Evolutionary conservation across 169 alveolate genomes (phyloP), one percentile per base, ranked within the genome.

Genomic region (Plasmodium gaboni): DNA sequence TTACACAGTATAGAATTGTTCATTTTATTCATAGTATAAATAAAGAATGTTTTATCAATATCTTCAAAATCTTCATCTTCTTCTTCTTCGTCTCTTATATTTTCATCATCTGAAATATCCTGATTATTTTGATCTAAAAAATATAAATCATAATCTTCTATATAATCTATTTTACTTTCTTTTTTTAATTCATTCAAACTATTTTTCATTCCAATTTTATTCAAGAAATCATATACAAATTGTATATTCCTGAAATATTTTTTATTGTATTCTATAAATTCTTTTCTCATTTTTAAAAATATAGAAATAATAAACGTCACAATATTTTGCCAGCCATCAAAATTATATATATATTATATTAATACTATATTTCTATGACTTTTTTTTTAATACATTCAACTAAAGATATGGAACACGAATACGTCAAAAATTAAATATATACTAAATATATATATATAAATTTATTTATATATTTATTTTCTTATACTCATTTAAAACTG

Each of bases 111-210:
- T 13, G 63, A 44, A 4, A 32, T 32, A 22, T 76, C 32, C 6
- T 42, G 19, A 55, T 76, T 64, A 19, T n/a, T n/a, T 15, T 46
- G 1, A 7, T 80, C 53, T 61, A 63, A 74, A 17, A 80, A 55
- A 80, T 80, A 80, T 7, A 50, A 22, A 50, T 65, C 90, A 68
- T 80, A 80, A 10, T 68, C 83, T 53, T 57, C 53, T 55, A 80
- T 67, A 72, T 65, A 80, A 80, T 80, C 69, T 38, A 80, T 80
- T 68, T 80, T 80, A 59, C 90, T 80, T 57, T 80, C 90, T 15
- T 80, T 80, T 71, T 55, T 80, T 53, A 80, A 48, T 13, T 60
- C 85, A 24, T 69, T 51, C 42, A 80, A 38, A 57, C 90, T 80
- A 32, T 68, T 80, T 55, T 80, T 57, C 90, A 80, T 80, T 80